phyloP scores from a whole-genome alignment of 805 yeast species.

The Candida verbasci region DNA sequence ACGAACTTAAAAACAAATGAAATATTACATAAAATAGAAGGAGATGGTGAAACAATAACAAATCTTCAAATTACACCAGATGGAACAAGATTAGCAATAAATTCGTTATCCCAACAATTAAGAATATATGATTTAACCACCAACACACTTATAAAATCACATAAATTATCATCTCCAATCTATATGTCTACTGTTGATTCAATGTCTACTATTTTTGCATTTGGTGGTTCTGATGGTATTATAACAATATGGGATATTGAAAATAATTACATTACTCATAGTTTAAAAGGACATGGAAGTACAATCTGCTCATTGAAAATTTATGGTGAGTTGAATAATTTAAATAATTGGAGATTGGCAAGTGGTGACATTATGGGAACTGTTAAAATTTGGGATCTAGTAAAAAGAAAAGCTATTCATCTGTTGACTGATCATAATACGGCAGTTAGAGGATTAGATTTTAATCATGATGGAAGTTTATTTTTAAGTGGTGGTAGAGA shows the following conservation, averaged over 20 bases:
- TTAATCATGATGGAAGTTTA: slow-evolving; percentile 46
- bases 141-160: slow-evolving; percentile 40
- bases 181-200: slow-evolving; percentile 72
- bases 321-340: slow-evolving; percentile 61
- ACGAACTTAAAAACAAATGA: slow-evolving; percentile 59
- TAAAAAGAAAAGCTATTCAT: slow-evolving; percentile 62
- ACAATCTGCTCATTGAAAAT: slow-evolving; percentile 73
- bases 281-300: slow-evolving; percentile 89
- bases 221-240: slow-evolving; percentile 94
- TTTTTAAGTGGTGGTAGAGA: slow-evolving; percentile 89
- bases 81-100: slow-evolving; percentile 61
- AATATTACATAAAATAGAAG: slow-evolving; percentile 59
- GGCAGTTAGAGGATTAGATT: slow-evolving; percentile 82
- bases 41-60: slow-evolving; percentile 81
- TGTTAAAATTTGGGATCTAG: slow-evolving; percentile 60
- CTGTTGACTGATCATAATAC: slow-evolving; percentile 71
- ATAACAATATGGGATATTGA: slow-evolving; percentile 90
- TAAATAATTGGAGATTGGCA: slow-evolving; percentile 69
- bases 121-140: slow-evolving; percentile 53
- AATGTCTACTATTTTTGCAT: slow-evolving; percentile 81
- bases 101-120: slow-evolving; percentile 81
- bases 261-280: slow-evolving; percentile 84
- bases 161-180: slow-evolving; percentile 73
- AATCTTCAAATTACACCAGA: slow-evolving; percentile 74
- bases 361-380: slow-evolving; percentile 62